Percentiles rank a stretch among this genome's conserved stretches.
Evolutionary conservation across 2,329 filamentous ascomycete species (phyloP).

Genomic region (Diaporthe amygdali): DNA sequence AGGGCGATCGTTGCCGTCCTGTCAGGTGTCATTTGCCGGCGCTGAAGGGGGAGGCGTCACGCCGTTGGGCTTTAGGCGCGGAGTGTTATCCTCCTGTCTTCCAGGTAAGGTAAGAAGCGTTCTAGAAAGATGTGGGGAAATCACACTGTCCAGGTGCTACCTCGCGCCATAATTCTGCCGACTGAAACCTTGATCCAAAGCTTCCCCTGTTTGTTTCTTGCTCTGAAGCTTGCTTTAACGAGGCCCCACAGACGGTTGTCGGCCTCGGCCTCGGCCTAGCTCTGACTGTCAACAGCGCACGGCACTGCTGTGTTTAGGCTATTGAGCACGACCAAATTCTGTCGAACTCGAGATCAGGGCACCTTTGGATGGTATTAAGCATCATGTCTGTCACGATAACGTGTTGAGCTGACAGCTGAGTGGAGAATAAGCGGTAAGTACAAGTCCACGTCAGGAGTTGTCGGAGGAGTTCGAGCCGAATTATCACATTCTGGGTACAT

Average conservation of each 20-base stretch:
- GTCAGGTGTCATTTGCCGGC: neutral
- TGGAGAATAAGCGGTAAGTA: too few species aligned
- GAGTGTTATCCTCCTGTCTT: constrained; percentile 6
- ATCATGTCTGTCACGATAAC: neutral
- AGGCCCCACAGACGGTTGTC: neutral
- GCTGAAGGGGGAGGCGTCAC: neutral
- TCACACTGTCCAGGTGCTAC: neutral
- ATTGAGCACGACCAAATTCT: too few species aligned
- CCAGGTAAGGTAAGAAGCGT: neutral
- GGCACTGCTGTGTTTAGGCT: too few species aligned
- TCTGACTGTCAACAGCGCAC: neutral
- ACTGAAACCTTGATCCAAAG: neutral
- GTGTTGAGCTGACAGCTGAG: neutral
- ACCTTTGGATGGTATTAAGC: neutral
- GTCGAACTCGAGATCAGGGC: neutral
- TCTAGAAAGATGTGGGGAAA: constrained; percentile 13
- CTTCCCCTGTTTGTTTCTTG: neutral
- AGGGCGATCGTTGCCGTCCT: neutral
- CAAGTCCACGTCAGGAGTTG: neutral
- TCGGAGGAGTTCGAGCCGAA: neutral
- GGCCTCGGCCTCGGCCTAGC: neutral
- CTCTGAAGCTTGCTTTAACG: neutral
- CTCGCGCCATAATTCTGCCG: constrained; percentile 1
- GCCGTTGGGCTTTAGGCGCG: neutral
- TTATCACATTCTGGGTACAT: neutral